Conservation (phyloP, 768 basidiomycete genomes). For the Nidularia sp. region DNA sequence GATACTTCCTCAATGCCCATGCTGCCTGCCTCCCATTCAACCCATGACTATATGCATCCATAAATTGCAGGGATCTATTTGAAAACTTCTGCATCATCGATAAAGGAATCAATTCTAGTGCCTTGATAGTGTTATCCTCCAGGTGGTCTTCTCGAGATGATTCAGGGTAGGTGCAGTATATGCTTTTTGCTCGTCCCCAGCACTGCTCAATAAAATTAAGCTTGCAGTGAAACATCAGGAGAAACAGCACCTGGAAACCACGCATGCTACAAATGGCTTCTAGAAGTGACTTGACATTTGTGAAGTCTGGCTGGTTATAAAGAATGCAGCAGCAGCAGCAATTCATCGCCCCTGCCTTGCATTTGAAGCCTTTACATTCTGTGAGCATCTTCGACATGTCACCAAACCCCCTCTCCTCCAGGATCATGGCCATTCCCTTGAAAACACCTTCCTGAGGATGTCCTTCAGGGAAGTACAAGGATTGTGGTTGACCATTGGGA, state of each 20-base stretch:
- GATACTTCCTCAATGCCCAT: constrained; percentile 14
- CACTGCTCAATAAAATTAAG: neutral
- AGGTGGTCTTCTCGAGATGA: constrained; percentile 3
- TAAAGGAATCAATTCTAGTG: constrained; percentile 6
- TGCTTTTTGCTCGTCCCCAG: neutral
- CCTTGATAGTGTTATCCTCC: constrained; percentile 4
- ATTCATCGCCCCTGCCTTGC: constrained; percentile 2
- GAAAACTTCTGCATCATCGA: constrained; percentile 8
- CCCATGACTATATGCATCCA: constrained; percentile 15
- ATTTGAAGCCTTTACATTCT: constrained; percentile 26
- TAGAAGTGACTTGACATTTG: constrained; percentile 19
- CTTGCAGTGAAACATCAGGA: constrained; percentile 3
- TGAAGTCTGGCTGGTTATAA: constrained; percentile 32
- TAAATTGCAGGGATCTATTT: constrained; percentile 9
- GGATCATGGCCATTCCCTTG: constrained; percentile 30
- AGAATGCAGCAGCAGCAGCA: constrained; percentile 28
- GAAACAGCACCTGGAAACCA: constrained; percentile 14
- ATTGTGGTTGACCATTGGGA: constrained; percentile 18
- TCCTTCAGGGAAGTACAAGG: constrained; percentile 24
- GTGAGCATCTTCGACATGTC: constrained; percentile 14
- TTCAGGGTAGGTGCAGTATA: neutral
- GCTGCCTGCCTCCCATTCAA: constrained; percentile 14
- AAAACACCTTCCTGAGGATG: constrained; percentile 20
- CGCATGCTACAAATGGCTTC: constrained; percentile 15
- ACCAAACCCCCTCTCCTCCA: constrained; percentile 17